Evolutionary conservation across 805 yeast species (phyloP), one percentile per base, ranked within the genome.

Genomic region (Saturnispora galanensis): DNA sequence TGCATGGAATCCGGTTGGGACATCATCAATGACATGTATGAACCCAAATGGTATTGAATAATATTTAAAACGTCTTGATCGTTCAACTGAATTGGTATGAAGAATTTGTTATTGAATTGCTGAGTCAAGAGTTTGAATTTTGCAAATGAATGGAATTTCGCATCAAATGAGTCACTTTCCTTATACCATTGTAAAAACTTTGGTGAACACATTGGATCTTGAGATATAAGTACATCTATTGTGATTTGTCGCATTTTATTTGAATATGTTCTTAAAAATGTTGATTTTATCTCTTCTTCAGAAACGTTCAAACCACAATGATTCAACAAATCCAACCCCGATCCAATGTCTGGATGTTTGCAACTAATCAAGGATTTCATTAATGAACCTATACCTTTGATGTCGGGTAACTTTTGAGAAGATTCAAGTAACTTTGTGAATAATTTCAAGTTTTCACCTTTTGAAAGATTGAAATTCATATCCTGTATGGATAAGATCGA

Each of bases 211-310:
- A 41, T 36, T 2, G 60, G 55, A n/a, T 52, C 49, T 13, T 49
- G 47, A 15, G 49, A 47, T 4, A 52, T 46, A 11, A 58, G 41
- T 4, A 51, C 26, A 11, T 51, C 49, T 21, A 58, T 46, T 18
- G 54, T 53, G 9, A 48, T 30, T 7, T 47, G 35, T 31, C 51
- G 46, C 55, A 58, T 50, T 6, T 47, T 50, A 39, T 13, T 52
- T 32, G 43, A 52, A 56, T 18, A 46, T 46, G 32, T 34, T 17
- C 3, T 29, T 44, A 26, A 49, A 53, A 17, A 50, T 34, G 10
- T 36, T 11, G 3, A 37, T 39, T 36, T 35, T 11, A 35, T 43
- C 3, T 11, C 16, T 5, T 15, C 29, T 3, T 17, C 35, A n/a
- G n/a, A 5, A 11, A 17, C 11, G 18, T 21, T 26, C 18, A 8